phyloP scores from a whole-genome alignment of 345 rosid species.

The Murraya paniculata region DNA sequence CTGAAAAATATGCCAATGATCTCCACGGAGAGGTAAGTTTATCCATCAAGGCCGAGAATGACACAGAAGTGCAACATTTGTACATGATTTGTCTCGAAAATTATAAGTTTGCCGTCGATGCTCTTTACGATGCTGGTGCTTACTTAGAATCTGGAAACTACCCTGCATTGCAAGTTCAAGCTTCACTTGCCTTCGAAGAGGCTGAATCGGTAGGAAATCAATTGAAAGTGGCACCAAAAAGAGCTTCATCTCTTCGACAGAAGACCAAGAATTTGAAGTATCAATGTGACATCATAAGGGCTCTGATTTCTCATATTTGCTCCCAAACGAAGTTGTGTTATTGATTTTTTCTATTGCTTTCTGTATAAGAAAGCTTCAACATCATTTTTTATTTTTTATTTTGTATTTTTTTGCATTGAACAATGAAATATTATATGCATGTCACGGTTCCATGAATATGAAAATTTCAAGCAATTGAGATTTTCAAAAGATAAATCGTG shows the following conservation, averaged over 20 bases:
- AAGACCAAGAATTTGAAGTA: neutral
- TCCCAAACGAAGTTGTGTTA: too few relatives aligned
- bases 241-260: neutral
- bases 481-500: too few relatives aligned
- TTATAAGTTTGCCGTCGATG: neutral
- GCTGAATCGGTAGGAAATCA: neutral
- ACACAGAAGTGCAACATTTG: neutral
- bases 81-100: neutral
- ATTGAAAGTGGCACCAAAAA: neutral
- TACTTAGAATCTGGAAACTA: neutral
- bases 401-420: too few relatives aligned
- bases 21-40: neutral
- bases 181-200: neutral
- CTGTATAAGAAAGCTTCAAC: too few relatives aligned
- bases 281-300: neutral
- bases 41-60: neutral
- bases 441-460: too few relatives aligned
- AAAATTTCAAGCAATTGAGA: too few relatives aligned
- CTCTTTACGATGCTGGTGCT: neutral
- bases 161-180: neutral
- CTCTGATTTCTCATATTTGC: too few relatives aligned
- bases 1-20: neutral
- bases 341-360: too few relatives aligned
- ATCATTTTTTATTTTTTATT: too few relatives aligned
- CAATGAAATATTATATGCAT: too few relatives aligned